phyloP scores from a whole-genome alignment of 331 rosid species.

The Acacia pycnantha region DNA sequence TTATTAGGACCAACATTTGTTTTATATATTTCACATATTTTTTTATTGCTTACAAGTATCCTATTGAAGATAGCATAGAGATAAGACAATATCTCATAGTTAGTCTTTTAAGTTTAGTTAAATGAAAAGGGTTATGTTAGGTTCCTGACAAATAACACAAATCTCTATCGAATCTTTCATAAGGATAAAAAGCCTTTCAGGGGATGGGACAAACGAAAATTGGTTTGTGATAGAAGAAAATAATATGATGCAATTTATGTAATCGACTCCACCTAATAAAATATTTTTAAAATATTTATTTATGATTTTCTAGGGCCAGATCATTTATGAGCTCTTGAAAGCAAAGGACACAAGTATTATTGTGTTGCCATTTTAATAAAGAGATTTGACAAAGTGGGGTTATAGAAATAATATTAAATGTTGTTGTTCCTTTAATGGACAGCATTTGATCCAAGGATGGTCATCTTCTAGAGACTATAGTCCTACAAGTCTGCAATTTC shows the following conservation, averaged over 20 bases:
- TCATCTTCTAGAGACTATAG: neutral
- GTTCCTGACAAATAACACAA: neutral
- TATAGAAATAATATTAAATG: neutral
- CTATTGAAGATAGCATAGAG: neutral
- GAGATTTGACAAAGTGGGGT: neutral
- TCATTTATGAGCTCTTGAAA: neutral
- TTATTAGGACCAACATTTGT: too few relatives aligned
- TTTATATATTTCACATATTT: too few relatives aligned
- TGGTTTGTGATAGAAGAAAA: neutral
- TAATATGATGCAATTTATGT: neutral
- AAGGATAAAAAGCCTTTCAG: neutral
- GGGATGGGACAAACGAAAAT: neutral
- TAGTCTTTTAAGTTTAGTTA: too few relatives aligned
- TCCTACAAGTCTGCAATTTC: neutral
- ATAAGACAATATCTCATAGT: too few relatives aligned
- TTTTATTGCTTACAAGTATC: too few relatives aligned
- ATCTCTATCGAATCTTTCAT: neutral
- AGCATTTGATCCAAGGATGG: neutral
- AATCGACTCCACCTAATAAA: neutral
- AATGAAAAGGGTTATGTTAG: neutral
- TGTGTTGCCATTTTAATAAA: neutral
- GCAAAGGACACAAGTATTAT: neutral
- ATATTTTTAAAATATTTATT: neutral
- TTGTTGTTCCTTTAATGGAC: neutral
- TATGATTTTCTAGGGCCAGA: neutral